Base-by-base conservation (phyloP, 306 rosid species). In the Acacia crassicarpa region DNA sequence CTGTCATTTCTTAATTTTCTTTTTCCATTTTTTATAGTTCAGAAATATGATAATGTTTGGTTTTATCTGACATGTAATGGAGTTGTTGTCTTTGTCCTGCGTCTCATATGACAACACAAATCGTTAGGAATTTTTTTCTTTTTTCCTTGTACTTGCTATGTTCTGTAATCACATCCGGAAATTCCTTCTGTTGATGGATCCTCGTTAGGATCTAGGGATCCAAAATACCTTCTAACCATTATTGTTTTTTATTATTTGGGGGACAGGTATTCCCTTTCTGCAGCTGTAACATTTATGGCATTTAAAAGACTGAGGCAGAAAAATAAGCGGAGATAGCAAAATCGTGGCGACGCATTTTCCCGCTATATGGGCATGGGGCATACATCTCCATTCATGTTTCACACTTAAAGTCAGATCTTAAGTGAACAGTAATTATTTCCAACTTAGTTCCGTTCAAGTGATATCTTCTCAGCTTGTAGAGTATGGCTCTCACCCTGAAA, bases 211-310 rank as follows among this genome's bases (percentile, higher is more conserved):
- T 65, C 69, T 79, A 35, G 4, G 12, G 45, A 9, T 65, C 74
- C 51, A 16, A 7, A 9, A 2, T 23, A 48, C 43, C 58, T 83
- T 77, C 40, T 80, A 40, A 86, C 76, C 72, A 73, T 43, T 1
- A 9, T 67, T 6, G 17, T 79, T 62, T 84, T 35, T 71, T 17
- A 70, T 74, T 71, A 15, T 6, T 49, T 17, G 9, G n/a, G 88
- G 86, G 12, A 51, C 91, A 93, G 99, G 99, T 93, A 93, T 85
- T 89, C 98, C 27, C 92, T 93, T 70, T 93, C 98, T 41, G 96
- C 99, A 75, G 97, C 97, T 23, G 98, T 95, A 63, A 89, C 99
- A 44, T 91, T 93, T 74, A 93, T 93, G 98, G 99, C 99, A 67
- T 89, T 78, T 84, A 92, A 87, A 86, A 91, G 99, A 78, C 82